Base-by-base conservation (phyloP, 106 monocot genomes). In the Dioscorea alata region DNA sequence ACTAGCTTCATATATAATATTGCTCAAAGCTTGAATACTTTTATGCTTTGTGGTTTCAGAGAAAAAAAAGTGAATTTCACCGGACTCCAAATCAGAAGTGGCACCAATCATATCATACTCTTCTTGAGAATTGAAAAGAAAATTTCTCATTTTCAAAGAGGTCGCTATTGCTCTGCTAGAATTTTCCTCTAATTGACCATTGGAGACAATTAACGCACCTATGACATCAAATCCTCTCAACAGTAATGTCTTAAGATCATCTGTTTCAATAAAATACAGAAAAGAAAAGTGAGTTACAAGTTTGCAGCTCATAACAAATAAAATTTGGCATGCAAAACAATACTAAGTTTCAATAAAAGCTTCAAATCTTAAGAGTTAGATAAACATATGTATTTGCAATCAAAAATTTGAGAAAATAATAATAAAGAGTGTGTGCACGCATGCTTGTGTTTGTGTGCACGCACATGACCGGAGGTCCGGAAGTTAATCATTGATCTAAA, bases 201-300 rank as follows among this genome's bases (percentile, higher is more conserved):
- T 35, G 4, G 71, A 63, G 66, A 90, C 73, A 71, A 63, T 79
- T 57, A 97, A 59, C 49, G 89, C 92, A 57, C 97, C 97, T 4
- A 97, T 71, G 33, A 97, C 78, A 73, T 85, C 79, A 64, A 97
- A 85, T 61, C 97, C 97, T 73, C 82, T 84, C 33, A 78, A 25
- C 7, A 97, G 73, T 57, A 92, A 66, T 61, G 76, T 68, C 72
- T 74, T 80, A 33, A 97, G 67, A 56, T 92, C 89, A 85, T 89
- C 97, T 97, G 86, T 31, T 53, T 20, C 50, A 79, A 10, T 48
- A 42, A 16, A 13, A 59, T 73, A 25, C 49, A 73, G 28, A 18
- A 49, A 20, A 6, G 15, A 69, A 66, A 66, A 28, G 14, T 4
- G 14, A 60, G 20, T 61, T 16, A 12, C 14, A 61, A 32, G 14